Conservation (phyloP, 1,284 basidiomycete genomes). For the Malassezia sp. region DNA sequence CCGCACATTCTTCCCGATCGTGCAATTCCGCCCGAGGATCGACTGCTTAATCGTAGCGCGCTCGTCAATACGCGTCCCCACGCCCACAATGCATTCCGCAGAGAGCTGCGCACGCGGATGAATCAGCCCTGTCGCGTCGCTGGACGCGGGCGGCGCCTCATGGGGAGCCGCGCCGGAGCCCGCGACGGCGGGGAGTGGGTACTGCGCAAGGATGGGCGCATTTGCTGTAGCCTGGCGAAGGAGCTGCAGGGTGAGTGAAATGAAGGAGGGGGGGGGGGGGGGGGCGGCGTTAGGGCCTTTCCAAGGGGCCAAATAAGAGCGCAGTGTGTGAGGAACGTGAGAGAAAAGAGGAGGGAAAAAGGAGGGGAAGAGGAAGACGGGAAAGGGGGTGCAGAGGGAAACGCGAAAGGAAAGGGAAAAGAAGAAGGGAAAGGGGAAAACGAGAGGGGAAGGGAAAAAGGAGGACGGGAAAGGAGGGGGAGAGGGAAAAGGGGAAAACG, state of each 20-base stretch:
- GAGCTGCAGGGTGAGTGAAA: constrained; percentile 3
- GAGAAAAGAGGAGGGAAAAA: no score
- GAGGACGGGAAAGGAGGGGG: no score
- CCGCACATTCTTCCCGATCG: constrained; percentile 74
- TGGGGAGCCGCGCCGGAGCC: constrained; percentile 7
- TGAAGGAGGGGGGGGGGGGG: neutral
- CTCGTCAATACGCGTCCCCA: constrained; percentile 70
- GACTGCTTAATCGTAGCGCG: constrained; percentile 75
- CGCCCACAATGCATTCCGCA: constrained; percentile 68
- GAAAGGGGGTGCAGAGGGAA: no score
- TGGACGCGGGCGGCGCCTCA: constrained; percentile 2
- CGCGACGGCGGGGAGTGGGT: constrained; percentile 47
- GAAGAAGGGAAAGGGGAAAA: no score
- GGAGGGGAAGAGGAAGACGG: no score
- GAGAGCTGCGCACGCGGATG: constrained; percentile 74
- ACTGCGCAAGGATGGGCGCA: constrained; percentile 6
- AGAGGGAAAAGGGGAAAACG: no score
- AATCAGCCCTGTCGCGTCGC: constrained; percentile 38
- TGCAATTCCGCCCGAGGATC: constrained; percentile 74
- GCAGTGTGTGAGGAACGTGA: no score
- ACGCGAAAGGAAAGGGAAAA: no score
- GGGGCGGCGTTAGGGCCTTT: no score
- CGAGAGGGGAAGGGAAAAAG: no score
- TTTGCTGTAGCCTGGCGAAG: constrained; percentile 13
- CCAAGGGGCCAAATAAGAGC: no score